Base-by-base conservation (phyloP, 2,329 filamentous ascomycete genomes). In the Blastomyces gilchristii region DNA sequence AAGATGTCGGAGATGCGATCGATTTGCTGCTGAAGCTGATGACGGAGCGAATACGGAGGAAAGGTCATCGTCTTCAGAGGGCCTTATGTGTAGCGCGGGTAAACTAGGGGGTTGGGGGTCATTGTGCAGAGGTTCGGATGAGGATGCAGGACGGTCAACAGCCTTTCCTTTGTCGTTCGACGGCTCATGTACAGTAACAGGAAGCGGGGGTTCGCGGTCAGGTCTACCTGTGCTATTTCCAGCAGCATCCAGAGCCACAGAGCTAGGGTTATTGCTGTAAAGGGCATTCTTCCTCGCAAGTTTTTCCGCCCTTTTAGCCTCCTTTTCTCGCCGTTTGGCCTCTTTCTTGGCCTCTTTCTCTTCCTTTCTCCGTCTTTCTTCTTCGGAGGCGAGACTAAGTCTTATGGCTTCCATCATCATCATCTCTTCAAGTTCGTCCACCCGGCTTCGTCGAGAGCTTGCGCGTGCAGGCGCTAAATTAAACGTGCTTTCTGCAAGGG, bases 341-440 rank as follows among this genome's bases (percentile, higher is more conserved):
- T 93, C 88, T 71, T 96, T 97, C 34, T 82, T 83, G 0, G 83
- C 82, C 64, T 91, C 89, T 72, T 92, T 93, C 60, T 94, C 90
- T 58, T 89, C 87, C 70, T 90, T 94, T 57, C 84, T 87, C 68
- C 91, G 89, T n/a, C 93, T 84, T 52, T 97, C 93, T 70, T 97
- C 93, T 73, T 99, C 94, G 0, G 90, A 87, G 0, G 89, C 91
- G n/a, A 99, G 80, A 58, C 91, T 96, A 39, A 96, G 76, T 49
- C 94, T 83, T 58, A 99, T 95, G 0, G 94, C 94, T 74, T 99
- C 94, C 82, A 94, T 91, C 81, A 97, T 91, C 94, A 99, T 99
- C 80, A 99, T 89, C 58, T 96, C 93, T 73, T 99, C 94, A 0
- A 97, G 82, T 68, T 97, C 92, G 28, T 95, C 90, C 72, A 95